Evolutionary conservation across 2,329 filamentous ascomycete species (phyloP), one percentile per base, ranked within the genome.

Genomic region (Phialemonium atrogriseum): DNA sequence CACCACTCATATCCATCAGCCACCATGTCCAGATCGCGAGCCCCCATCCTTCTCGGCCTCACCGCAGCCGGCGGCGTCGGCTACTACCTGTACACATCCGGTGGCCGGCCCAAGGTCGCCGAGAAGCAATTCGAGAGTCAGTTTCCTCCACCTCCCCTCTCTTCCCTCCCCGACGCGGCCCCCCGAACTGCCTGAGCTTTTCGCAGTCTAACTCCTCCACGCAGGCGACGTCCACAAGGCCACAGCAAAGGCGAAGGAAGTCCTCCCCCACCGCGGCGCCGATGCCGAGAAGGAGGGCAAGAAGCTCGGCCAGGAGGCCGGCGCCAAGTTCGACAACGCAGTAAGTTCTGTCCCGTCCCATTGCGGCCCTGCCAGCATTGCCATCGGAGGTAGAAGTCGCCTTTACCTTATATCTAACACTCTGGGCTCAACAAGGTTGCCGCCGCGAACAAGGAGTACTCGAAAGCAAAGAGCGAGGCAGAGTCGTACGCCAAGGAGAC

Each of bases 31-130:
- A 56, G 52, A 38, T 66, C 66, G 30, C 60, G 60, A 44, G 45
- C 59, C 24, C 67, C 69, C 44, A 45, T 67, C 43, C 50, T 65
- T 46, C 51, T 80, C 47, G 81, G 79, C 47, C 59, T 77, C 44
- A 73, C 68, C 37, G 77, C 74, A 43, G 80, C 71, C 19, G 75
- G 73, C 47, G 81, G 77, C 42, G 64, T 78, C 36, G 86, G 83
- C 25, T 96, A 94, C 70, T 96, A 96, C 67, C 73, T 96, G 41
- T 98, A 94, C 69, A 70, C 63, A 31, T 82, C 88, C 11, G 89
- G 89, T 39, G 88, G 89, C 36, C 73, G 77, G 56, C 70, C 85
- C 31, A 84, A 82, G 59, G 77, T 73, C 30, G 89, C 88, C n/a
- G 77, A 87, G 70, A 84, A 89, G 68, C 70, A 91, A 58, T 72